A percentile compares a stretch with the other conserved stretches of the same genome.
Conservation (phyloP, 495 filamentous ascomycete genomes). For the Neurospora hispaniola region DNA sequence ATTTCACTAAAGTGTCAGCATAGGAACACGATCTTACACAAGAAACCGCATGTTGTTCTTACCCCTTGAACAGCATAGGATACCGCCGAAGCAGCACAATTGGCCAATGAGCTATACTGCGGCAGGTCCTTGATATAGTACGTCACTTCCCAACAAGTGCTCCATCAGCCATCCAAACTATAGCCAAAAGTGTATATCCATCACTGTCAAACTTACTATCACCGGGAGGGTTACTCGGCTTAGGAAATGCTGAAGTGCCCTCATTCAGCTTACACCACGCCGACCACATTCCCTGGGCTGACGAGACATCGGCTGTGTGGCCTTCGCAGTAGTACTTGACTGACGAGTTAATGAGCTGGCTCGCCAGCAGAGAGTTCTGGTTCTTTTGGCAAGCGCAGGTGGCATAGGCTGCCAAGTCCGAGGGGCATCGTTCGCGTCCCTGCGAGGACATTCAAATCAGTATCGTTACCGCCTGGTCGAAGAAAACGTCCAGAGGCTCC, state of each 20-base stretch:
- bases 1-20: conserved; percentile 2
- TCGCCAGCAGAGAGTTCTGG: conserved; percentile 30
- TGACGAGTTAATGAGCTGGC: conserved; percentile 27
- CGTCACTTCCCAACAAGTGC: conserved; percentile 22
- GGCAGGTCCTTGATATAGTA: conserved; percentile 42
- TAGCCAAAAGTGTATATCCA: not conserved
- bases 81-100: conserved; percentile 32
- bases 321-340: conserved; percentile 30
- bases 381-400: conserved; percentile 39
- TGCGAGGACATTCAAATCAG: not conserved
- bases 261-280: conserved; percentile 37
- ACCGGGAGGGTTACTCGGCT: conserved; percentile 32
- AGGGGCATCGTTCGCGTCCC: conserved; percentile 25
- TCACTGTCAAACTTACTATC: conserved; percentile 23
- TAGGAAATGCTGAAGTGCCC: conserved; percentile 36
- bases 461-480: not conserved
- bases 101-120: conserved; percentile 29
- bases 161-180: conserved; percentile 2
- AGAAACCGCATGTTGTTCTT: conserved; percentile 4
- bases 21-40: not conserved
- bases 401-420: conserved; percentile 30
- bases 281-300: conserved; percentile 36
- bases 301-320: conserved; percentile 31
- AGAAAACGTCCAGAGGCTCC: not conserved
- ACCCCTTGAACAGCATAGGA: conserved; percentile 30